Conservation (phyloP, 164 flowering plant genomes). For the Euptelea pleiosperma region DNA sequence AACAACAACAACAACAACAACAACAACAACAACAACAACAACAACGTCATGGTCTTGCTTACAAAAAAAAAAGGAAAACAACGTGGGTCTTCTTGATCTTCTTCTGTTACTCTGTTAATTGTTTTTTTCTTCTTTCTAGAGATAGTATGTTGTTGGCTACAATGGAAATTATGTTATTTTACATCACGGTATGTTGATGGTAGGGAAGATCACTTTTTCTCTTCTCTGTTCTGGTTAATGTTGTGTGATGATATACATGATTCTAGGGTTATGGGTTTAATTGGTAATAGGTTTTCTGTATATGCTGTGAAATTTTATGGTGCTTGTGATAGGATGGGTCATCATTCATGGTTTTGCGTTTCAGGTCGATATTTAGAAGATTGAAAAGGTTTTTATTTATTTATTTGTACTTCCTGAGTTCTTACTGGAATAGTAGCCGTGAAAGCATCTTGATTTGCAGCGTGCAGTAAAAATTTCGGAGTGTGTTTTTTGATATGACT, state of each 20-base stretch:
- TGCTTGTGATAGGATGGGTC: not conserved
- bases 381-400: too few species aligned
- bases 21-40: too few species aligned
- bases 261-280: not conserved
- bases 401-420: not conserved
- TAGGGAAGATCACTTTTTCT: not conserved
- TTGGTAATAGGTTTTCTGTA: not conserved
- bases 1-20: too few species aligned
- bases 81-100: not conserved
- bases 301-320: not conserved
- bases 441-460: not conserved
- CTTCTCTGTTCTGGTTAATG: not conserved
- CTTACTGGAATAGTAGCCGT: too few species aligned
- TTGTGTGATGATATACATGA: not conserved
- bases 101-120: slow-evolving; percentile 4
- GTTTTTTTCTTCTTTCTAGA: slow-evolving; percentile 1
- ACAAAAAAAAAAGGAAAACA: too few species aligned
- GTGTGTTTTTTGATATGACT: not conserved
- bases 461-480: not conserved
- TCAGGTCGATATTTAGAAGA: not conserved
- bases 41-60: too few species aligned
- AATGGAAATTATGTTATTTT: not conserved
- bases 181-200: not conserved
- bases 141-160: not conserved
- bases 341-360: not conserved